Evolutionary conservation across 140 eudicot species (phyloP).

Genomic region (Ambrosia hybrid): DNA sequence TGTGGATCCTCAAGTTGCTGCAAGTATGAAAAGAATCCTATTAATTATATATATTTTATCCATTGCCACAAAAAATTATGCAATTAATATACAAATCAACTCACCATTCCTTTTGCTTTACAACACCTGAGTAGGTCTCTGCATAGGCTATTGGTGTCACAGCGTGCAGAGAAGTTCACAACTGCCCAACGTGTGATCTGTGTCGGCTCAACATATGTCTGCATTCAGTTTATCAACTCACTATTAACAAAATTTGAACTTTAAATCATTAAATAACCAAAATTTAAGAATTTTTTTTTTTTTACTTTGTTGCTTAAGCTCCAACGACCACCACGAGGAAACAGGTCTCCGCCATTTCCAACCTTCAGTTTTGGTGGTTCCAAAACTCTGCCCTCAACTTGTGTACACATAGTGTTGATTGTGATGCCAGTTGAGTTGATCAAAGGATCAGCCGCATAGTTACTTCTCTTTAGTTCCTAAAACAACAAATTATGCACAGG

Average conservation of each 20-base stretch:
- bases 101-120: constrained; percentile 51
- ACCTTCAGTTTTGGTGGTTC: constrained; percentile 54
- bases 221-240: neutral
- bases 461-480: constrained; percentile 51
- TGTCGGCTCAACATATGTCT: constrained; percentile 52
- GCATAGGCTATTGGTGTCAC: constrained; percentile 31
- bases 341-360: constrained; percentile 49
- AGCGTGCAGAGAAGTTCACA: constrained; percentile 61
- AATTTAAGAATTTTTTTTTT: neutral
- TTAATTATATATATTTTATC: neutral
- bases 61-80: neutral
- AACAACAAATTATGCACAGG: neutral
- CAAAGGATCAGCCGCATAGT: constrained; percentile 54
- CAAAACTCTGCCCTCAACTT: constrained; percentile 65
- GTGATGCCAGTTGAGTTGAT: constrained; percentile 67
- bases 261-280: neutral
- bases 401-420: constrained; percentile 45
- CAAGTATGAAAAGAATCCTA: neutral
- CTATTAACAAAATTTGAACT: neutral
- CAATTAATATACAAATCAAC: neutral
- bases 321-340: constrained; percentile 56
- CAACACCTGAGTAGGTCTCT: constrained; percentile 41
- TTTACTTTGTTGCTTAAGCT: constrained; percentile 56
- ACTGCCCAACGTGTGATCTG: constrained; percentile 48
- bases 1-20: constrained; percentile 35